These are phyloP conservation scores for Plasmodium sp. DNA, from an alignment of 169 alveolate genomes.

Conservation along the genomic window DNA sequence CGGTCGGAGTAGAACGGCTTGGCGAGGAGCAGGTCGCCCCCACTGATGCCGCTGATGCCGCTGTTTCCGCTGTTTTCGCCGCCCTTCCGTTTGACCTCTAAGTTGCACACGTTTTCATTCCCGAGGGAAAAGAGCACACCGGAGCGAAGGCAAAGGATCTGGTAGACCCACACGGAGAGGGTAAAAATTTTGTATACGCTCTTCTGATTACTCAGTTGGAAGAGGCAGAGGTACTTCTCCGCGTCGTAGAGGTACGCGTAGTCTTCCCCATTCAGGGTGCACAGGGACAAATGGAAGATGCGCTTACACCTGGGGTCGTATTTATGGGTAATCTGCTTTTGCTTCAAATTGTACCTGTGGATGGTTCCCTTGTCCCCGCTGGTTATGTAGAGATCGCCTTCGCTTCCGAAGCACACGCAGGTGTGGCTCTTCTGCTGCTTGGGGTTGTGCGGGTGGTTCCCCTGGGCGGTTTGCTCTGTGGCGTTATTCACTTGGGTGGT, in stretches of 20 bases:
- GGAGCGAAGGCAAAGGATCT: slow-evolving; percentile 15
- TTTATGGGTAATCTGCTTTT: background rate
- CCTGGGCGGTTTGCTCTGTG: background rate
- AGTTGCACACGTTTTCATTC: slow-evolving; percentile 39
- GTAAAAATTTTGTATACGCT: slow-evolving; percentile 47
- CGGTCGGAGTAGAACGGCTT: slow-evolving; percentile 24
- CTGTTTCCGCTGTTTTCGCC: background rate
- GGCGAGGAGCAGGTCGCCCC: background rate
- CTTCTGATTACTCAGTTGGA: background rate
- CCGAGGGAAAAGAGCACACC: slow-evolving; percentile 48
- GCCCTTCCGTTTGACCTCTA: background rate
- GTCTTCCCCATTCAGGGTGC: slow-evolving; percentile 10
- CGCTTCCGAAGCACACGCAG: slow-evolving; percentile 20
- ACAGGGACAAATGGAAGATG: slow-evolving; percentile 18
- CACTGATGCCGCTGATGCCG: background rate
- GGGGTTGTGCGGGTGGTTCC: background rate
- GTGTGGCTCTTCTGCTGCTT: slow-evolving; percentile 11
- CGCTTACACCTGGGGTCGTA: slow-evolving; percentile 31
- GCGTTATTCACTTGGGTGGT: background rate
- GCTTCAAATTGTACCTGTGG: slow-evolving; percentile 20
- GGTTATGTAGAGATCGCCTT: slow-evolving; percentile 25
- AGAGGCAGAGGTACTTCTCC: slow-evolving; percentile 45
- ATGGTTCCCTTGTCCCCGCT: slow-evolving; percentile 14
- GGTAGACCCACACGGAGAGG: slow-evolving; percentile 41
- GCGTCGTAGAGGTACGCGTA: slow-evolving; percentile 53